A percentile compares a stretch with the other conserved stretches of the same genome.
phyloP scores from a whole-genome alignment of 2,329 filamentous ascomycete genomes.

The Pseudofabraea citricarpa region DNA sequence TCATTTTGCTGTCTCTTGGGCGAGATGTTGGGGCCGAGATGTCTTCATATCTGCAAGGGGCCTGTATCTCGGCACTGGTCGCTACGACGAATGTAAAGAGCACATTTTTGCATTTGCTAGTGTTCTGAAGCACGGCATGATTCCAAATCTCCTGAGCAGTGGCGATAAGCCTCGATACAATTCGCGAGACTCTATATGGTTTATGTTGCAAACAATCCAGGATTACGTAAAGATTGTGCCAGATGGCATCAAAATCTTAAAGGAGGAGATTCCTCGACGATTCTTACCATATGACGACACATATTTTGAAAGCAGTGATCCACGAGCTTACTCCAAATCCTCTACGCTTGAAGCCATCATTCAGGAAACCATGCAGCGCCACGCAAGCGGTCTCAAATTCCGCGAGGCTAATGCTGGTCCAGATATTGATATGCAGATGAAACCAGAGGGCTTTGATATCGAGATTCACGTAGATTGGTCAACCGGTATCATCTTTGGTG shows the following conservation, averaged over 20 bases:
- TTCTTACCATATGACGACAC: slow-evolving; percentile 96
- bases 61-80: slow-evolving; percentile 83
- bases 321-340: slow-evolving; percentile 77
- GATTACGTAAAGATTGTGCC: slow-evolving; percentile 84
- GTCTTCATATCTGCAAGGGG: slow-evolving; percentile 95
- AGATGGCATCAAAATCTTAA: slow-evolving; percentile 66
- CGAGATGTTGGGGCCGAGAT: slow-evolving; percentile 94
- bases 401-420: slow-evolving; percentile 91
- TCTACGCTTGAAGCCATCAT: slow-evolving; percentile 86
- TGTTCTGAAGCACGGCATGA: slow-evolving; percentile 97
- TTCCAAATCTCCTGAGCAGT: slow-evolving; percentile 86
- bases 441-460: slow-evolving; percentile 84
- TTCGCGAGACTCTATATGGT: slow-evolving; percentile 94
- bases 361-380: slow-evolving; percentile 87
- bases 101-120: slow-evolving; percentile 94
- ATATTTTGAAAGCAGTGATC: slow-evolving; percentile 80
- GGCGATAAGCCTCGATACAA: slow-evolving; percentile 89
- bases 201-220: slow-evolving; percentile 93
- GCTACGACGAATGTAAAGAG: slow-evolving; percentile 83
- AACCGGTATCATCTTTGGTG: slow-evolving; percentile 87
- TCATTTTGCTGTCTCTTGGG: slow-evolving; percentile 92
- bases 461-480: slow-evolving; percentile 88
- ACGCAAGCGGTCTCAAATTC: slow-evolving; percentile 87
- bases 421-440: slow-evolving; percentile 88
- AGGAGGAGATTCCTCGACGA: slow-evolving; percentile 73